Conservation (phyloP, 2,329 filamentous ascomycete genomes). For the Clonostachys chloroleuca region DNA sequence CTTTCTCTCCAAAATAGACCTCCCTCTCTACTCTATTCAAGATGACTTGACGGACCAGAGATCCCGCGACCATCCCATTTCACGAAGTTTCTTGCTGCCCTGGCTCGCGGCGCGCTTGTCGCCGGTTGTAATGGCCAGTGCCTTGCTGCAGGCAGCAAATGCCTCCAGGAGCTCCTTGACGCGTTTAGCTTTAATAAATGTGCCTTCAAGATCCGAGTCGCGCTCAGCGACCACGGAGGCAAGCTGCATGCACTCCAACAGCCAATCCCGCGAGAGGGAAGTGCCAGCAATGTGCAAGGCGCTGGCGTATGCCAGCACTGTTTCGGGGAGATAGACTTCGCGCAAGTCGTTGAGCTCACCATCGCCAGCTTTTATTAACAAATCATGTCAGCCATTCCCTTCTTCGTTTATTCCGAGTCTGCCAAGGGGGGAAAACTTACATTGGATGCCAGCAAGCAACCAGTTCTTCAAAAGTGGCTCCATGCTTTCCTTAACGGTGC, state of each 20-base stretch:
- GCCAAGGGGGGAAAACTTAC: slow-evolving; percentile 30
- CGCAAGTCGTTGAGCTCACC: slow-evolving; percentile 62
- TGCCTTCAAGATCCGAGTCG: slow-evolving; percentile 59
- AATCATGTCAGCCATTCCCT: not conserved
- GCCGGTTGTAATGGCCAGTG: slow-evolving; percentile 52
- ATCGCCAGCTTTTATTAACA: slow-evolving; percentile 43
- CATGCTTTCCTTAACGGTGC: slow-evolving; percentile 50
- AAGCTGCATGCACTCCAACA: slow-evolving; percentile 84
- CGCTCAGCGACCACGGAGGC: slow-evolving; percentile 70
- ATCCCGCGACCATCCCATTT: slow-evolving; percentile 59
- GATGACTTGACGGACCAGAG: slow-evolving; percentile 52
- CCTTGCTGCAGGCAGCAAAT: slow-evolving; percentile 74
- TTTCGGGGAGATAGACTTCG: slow-evolving; percentile 78
- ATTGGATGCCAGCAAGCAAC: slow-evolving; percentile 50
- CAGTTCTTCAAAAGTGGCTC: slow-evolving; percentile 60
- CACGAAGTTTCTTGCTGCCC: slow-evolving; percentile 54
- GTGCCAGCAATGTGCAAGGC: slow-evolving; percentile 77
- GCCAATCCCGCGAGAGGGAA: slow-evolving; percentile 67
- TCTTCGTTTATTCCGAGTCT: not conserved
- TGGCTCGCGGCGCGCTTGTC: slow-evolving; percentile 47
- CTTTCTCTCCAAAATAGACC: no score
- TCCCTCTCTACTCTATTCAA: no score
- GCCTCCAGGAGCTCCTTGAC: slow-evolving; percentile 74
- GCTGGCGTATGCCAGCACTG: slow-evolving; percentile 77
- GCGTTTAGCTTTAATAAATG: slow-evolving; percentile 59